Evolutionary conservation across 305 asterid genomes (phyloP), one percentile per base, ranked within the genome.

Genomic region (Petunia hybrid): DNA sequence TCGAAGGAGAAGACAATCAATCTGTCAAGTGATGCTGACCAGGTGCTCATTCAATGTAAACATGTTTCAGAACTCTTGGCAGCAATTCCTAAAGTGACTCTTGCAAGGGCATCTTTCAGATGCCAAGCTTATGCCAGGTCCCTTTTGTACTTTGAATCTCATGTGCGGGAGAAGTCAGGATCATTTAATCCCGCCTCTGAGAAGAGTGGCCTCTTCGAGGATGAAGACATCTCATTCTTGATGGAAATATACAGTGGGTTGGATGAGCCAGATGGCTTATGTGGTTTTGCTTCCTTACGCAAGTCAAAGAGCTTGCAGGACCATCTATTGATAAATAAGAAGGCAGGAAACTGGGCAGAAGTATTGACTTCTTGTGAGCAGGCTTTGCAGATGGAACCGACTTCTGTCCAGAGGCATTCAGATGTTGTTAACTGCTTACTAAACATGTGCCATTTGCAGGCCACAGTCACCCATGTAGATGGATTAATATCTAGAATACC

Each of bases 291-390:
- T 76, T 93, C 94, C 85, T 85, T 96, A 80, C 97, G 98, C 76
- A 96, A 93, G 88, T 90, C 96, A 78, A 90, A 86, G 83, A 89
- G 92, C 91, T 91, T 93, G 78, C 97, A 94, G 69, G 98, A 94
- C 83, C 97, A 96, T 87, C 89, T 96, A 76, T 84, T 96, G 90
- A 94, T 94, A 82, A 92, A 93, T 84, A 94, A 92, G 80, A 96
- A 92, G 89, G 92, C 99, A 12, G 99, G 98, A 82, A 94, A 96
- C 88, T 96, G 99, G 99, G 98, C 98, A 64, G 98, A 96, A 88
- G 99, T 93, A 84, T 86, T 96, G 86, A 90, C 96, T 87, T 93
- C 92, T 85, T 92, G 99, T 84, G 98, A 96, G 91, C 99, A 94
- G 87, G 97, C 98, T 81, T 85, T 95, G 88, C 97, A 93, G 90